These are phyloP conservation scores for Floccularia luteovirens DNA, from an alignment of 768 basidiomycete genomes.

Conservation along the genomic window DNA sequence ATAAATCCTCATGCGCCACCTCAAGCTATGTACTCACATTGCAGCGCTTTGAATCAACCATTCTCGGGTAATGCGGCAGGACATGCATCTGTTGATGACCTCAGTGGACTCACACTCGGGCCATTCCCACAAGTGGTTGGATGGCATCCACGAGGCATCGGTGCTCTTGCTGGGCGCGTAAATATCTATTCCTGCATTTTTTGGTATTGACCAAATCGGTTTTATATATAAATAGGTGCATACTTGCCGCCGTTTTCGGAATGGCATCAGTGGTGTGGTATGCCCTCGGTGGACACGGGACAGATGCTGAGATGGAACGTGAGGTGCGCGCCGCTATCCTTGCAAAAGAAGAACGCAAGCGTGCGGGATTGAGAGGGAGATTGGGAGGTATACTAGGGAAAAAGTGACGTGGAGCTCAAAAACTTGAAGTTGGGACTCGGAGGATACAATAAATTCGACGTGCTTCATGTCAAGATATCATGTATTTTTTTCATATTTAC, in stretches of 20 bases:
- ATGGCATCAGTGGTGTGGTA: slow-evolving; percentile 87
- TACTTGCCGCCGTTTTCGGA: slow-evolving; percentile 78
- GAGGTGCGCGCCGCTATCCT: slow-evolving; percentile 53
- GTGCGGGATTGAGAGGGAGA: too few relatives aligned
- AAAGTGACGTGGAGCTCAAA: too few relatives aligned
- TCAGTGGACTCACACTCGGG: slow-evolving; percentile 54
- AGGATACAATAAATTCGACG: too few relatives aligned
- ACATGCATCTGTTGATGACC: slow-evolving; percentile 56
- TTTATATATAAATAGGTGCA: slow-evolving; percentile 40
- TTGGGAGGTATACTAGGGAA: too few relatives aligned
- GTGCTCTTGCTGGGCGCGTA: slow-evolving; percentile 65
- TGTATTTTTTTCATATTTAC: too few relatives aligned
- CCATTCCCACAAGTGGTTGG: slow-evolving; percentile 70
- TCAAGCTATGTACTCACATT: slow-evolving; percentile 61
- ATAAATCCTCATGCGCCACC: slow-evolving; percentile 47
- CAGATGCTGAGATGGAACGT: slow-evolving; percentile 77
- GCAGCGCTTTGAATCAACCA: slow-evolving; percentile 49
- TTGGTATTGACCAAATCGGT: slow-evolving; percentile 10
- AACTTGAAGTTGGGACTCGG: too few relatives aligned
- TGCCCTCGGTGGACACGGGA: slow-evolving; percentile 59
- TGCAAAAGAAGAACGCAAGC: slow-evolving; percentile 45
- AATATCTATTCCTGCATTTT: not conserved
- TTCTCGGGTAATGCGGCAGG: slow-evolving; percentile 87
- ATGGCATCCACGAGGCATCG: slow-evolving; percentile 67
- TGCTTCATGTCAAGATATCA: too few relatives aligned